phyloP scores from a whole-genome alignment of 2,329 filamentous ascomycete genomes.

The Aspergillus ochraceus region DNA sequence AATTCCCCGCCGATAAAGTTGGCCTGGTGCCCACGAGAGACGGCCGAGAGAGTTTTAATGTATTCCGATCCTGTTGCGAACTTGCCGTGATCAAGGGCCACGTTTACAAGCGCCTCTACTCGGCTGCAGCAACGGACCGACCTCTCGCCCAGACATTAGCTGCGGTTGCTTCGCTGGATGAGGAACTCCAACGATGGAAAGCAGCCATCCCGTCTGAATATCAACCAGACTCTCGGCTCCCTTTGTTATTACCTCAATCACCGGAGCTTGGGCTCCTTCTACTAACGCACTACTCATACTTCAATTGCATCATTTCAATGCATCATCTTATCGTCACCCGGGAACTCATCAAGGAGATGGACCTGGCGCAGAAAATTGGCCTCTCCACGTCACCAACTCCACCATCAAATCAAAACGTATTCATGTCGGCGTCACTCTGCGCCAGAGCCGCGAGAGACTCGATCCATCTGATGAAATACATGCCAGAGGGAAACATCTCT shows the following conservation, averaged over 20 bases:
- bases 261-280: constrained; percentile 11
- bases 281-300: constrained; percentile 16
- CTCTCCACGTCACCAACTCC: neutral
- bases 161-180: neutral
- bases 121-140: neutral
- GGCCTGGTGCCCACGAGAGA: neutral
- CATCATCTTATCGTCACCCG: constrained; percentile 12
- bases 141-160: neutral
- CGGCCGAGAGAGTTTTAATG: neutral
- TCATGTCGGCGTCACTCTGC: constrained; percentile 14
- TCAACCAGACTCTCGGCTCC: neutral
- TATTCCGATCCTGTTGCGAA: neutral
- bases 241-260: neutral
- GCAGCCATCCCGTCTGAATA: neutral
- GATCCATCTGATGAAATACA: constrained; percentile 16
- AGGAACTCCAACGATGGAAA: neutral
- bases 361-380: constrained; percentile 1
- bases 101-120: neutral
- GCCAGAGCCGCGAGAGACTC: constrained; percentile 19
- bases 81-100: neutral
- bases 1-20: neutral
- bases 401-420: constrained; percentile 6
- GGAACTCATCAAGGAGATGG: constrained; percentile 4
- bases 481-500: constrained; percentile 13
- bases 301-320: constrained; percentile 20